Conservation (phyloP, 495 filamentous ascomycete species). For the Chaetomium cochliodes region DNA sequence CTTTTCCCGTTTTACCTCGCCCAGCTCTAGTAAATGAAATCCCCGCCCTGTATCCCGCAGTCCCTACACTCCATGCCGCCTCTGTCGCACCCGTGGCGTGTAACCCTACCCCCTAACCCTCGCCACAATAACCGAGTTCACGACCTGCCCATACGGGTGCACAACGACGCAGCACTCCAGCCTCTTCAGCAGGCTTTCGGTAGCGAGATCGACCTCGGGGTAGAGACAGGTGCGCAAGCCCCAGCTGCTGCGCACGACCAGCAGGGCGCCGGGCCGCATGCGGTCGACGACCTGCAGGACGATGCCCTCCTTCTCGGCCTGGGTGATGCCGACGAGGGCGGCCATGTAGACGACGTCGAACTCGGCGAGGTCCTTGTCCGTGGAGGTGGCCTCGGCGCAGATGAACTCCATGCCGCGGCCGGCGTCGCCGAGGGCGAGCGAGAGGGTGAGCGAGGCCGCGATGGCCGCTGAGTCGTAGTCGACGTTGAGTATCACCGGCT, state of each 20-base stretch:
- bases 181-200: conserved; percentile 18
- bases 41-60: too few species aligned
- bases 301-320: conserved; percentile 34
- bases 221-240: conserved; percentile 34
- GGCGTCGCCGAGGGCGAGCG: conserved; percentile 20
- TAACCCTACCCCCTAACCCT: conserved; percentile 18
- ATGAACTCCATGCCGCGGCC: conserved; percentile 34
- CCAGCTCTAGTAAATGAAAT: conserved; percentile 1
- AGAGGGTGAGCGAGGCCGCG: conserved; percentile 21
- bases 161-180: conserved; percentile 32
- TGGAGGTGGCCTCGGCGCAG: conserved; percentile 27
- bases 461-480: conserved; percentile 30
- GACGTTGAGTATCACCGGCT: conserved; percentile 28
- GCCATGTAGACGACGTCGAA: conserved; percentile 37
- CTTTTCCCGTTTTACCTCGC: background rate
- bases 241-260: conserved; percentile 33
- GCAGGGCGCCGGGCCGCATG: conserved; percentile 31
- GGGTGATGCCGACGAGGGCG: conserved; percentile 33
- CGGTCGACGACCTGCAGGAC: conserved; percentile 21
- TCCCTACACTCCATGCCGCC: background rate
- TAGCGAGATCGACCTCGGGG: conserved; percentile 32
- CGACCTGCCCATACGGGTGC: conserved; percentile 34
- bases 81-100: too few species aligned
- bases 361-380: conserved; percentile 17
- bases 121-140: conserved; percentile 37